Percentiles rank a stretch among this genome's conserved stretches.
Conservation (phyloP, 352 stramenopile species). For the Chrysophaeum taylorii region DNA sequence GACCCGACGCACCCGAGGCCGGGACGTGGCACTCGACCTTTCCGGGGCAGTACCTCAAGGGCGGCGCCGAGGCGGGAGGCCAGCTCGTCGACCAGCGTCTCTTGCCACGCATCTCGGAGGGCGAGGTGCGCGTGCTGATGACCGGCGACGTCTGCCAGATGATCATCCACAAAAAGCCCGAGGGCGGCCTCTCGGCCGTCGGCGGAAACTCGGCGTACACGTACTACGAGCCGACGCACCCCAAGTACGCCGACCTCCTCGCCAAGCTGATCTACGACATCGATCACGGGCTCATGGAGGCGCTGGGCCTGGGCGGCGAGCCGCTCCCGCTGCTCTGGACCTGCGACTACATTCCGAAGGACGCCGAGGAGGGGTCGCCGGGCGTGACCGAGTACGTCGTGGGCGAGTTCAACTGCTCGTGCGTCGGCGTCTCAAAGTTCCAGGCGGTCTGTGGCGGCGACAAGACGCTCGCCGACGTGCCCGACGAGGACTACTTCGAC, state of each 20-base stretch:
- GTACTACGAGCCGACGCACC: conserved; percentile 3
- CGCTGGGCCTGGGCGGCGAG: neutral
- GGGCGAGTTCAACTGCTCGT: conserved; percentile 16
- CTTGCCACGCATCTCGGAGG: conserved; percentile 15
- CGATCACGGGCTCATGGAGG: conserved; percentile 11
- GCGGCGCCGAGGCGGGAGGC: neutral
- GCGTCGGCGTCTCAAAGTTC: neutral
- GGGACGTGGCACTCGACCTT: conserved; percentile 8
- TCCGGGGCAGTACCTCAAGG: conserved; percentile 10
- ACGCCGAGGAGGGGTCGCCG: conserved; percentile 16
- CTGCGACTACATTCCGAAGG: conserved; percentile 11
- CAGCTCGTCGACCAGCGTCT: conserved; percentile 16
- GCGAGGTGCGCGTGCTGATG: conserved; percentile 4
- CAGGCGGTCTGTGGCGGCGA: too few relatives aligned
- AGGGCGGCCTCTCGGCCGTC: conserved; percentile 7
- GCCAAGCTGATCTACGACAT: conserved; percentile 9
- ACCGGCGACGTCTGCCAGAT: neutral
- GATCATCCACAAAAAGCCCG: conserved; percentile 18
- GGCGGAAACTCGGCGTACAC: conserved; percentile 9
- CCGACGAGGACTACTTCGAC: too few relatives aligned
- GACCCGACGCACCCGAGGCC: neutral
- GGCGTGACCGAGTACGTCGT: conserved; percentile 15
- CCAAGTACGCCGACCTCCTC: neutral
- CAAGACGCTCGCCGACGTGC: too few relatives aligned
- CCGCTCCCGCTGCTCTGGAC: conserved; percentile 15